phyloP scores from a whole-genome alignment of 768 basidiomycete species.

The Rubroboletus satanas region DNA sequence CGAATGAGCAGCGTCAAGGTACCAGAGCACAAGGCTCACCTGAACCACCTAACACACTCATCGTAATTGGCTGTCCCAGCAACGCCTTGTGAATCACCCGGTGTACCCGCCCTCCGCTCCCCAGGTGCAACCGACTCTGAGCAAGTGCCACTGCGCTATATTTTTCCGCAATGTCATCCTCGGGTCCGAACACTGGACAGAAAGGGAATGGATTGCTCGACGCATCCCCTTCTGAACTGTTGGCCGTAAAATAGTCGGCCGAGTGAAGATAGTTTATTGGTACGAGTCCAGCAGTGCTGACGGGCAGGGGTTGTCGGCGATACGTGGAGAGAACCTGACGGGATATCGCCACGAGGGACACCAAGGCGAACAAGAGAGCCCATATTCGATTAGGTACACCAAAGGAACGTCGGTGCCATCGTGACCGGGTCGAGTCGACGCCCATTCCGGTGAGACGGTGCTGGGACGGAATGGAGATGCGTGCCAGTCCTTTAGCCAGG shows the following conservation, averaged over 20 bases:
- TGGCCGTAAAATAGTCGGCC: slow-evolving; percentile 23
- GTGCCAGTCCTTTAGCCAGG: slow-evolving; percentile 46
- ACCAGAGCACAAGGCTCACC: slow-evolving; percentile 42
- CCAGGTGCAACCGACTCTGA: slow-evolving; percentile 70
- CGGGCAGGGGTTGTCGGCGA: slow-evolving; percentile 19
- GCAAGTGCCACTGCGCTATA: slow-evolving; percentile 75
- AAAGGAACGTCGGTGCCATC: slow-evolving; percentile 52
- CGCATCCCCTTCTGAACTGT: slow-evolving; percentile 34
- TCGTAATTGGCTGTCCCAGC: slow-evolving; percentile 81
- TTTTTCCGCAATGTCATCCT: slow-evolving; percentile 72
- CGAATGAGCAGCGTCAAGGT: neutral
- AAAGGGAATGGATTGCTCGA: slow-evolving; percentile 74
- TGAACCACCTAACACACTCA: slow-evolving; percentile 87
- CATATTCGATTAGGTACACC: slow-evolving; percentile 70
- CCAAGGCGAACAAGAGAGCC: slow-evolving; percentile 53
- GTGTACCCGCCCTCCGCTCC: slow-evolving; percentile 80
- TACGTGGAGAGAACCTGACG: slow-evolving; percentile 49
- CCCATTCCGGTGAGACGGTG: slow-evolving; percentile 43
- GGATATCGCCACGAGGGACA: slow-evolving; percentile 53
- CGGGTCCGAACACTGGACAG: slow-evolving; percentile 83
- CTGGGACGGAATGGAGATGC: slow-evolving; percentile 49
- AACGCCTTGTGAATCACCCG: slow-evolving; percentile 80
- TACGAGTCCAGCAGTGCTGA: slow-evolving; percentile 46
- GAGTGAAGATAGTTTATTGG: slow-evolving; percentile 84
- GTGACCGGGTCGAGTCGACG: slow-evolving; percentile 44